Conservation (phyloP, 495 filamentous ascomycete genomes). For the Penicillium fimorum region DNA sequence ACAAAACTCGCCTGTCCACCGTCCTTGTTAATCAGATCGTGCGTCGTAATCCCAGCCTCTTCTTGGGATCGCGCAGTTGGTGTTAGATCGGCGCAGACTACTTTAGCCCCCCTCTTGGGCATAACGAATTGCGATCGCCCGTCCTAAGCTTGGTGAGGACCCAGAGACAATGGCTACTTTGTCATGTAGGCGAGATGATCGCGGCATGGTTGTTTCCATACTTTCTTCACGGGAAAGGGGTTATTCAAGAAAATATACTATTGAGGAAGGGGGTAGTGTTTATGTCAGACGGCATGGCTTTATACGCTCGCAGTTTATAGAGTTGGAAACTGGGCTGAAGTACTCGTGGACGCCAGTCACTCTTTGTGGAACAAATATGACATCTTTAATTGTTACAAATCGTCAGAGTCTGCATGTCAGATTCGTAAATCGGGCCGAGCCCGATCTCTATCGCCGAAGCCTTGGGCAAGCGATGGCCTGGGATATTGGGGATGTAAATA, state of each 20-base stretch:
- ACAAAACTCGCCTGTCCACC: slow-evolving; percentile 46
- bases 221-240: neutral
- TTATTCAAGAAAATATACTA: neutral
- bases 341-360: neutral
- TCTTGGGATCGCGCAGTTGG: slow-evolving; percentile 29
- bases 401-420: neutral
- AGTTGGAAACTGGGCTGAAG: neutral
- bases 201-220: neutral
- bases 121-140: slow-evolving; percentile 46
- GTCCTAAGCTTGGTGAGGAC: slow-evolving; percentile 46
- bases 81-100: slow-evolving; percentile 50
- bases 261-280: neutral
- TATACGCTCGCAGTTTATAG: neutral
- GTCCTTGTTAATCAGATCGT: slow-evolving; percentile 38
- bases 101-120: slow-evolving; percentile 45
- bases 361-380: neutral
- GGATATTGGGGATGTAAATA: neutral
- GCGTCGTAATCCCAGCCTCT: slow-evolving; percentile 36
- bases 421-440: neutral
- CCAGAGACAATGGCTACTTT: slow-evolving; percentile 52
- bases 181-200: slow-evolving; percentile 24
- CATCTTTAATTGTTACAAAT: neutral
- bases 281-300: neutral
- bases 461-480: neutral
- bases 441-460: neutral